Conservation (phyloP, 768 basidiomycete genomes). For the Termitomyces sp. region DNA sequence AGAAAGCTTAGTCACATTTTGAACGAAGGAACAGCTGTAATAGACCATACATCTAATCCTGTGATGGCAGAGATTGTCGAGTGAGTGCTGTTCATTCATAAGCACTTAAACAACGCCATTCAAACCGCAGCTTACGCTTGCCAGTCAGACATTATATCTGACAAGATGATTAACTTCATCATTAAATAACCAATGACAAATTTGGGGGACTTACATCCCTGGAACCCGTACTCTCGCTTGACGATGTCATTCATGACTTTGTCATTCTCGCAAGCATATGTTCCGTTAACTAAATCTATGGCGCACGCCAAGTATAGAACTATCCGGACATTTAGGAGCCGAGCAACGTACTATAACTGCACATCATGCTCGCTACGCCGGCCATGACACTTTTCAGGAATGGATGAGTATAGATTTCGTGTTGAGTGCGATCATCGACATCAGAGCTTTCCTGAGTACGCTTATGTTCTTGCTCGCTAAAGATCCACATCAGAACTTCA, state of each 20-base stretch:
- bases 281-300: constrained; percentile 60
- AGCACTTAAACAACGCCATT: not conserved
- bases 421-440: constrained; percentile 75
- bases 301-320: not conserved
- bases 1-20: not conserved
- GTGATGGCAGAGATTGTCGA: constrained; percentile 55
- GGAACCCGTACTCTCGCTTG: constrained; percentile 72
- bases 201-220: constrained; percentile 45
- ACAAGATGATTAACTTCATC: not conserved
- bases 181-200: not conserved
- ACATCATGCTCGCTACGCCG: constrained; percentile 71
- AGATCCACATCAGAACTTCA: not conserved
- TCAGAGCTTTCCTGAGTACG: constrained; percentile 54
- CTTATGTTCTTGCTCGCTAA: constrained; percentile 64
- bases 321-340: not conserved
- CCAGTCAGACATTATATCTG: constrained; percentile 75
- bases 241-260: constrained; percentile 68
- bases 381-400: constrained; percentile 71
- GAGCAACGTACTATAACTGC: constrained; percentile 55
- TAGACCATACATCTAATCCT: constrained; percentile 56
- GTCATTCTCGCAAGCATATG: constrained; percentile 73
- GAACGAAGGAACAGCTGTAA: not conserved
- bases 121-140: constrained; percentile 34
- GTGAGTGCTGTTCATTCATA: constrained; percentile 29
- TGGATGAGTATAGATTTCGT: constrained; percentile 68